Evolutionary conservation across 495 filamentous ascomycete genomes (phyloP).

Genomic region (Aspergillus coremiiformis): DNA sequence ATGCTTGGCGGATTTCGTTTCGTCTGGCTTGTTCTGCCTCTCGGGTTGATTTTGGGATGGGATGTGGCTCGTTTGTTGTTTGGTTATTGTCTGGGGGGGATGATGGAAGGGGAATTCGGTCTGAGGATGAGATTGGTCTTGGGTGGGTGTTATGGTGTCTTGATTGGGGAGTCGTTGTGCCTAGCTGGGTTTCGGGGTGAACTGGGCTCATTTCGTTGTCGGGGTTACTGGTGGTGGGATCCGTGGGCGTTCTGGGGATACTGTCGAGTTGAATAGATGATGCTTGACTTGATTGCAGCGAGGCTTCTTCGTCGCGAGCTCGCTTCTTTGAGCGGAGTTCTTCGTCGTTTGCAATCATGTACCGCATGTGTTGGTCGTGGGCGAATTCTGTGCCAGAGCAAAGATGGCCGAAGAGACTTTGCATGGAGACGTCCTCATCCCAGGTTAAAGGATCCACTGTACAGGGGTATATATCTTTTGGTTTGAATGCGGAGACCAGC

Average conservation of each 20-base stretch:
- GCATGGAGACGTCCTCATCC: conserved; percentile 55
- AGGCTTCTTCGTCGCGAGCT: conserved; percentile 18
- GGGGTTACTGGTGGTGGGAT: not conserved
- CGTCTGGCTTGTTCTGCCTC: conserved; percentile 13
- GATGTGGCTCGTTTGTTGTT: not conserved
- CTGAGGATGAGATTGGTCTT: not conserved
- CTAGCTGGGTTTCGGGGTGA: not conserved
- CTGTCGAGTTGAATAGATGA: conserved; percentile 11
- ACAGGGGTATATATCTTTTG: conserved; percentile 76
- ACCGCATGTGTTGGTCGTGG: conserved; percentile 59
- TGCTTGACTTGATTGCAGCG: conserved; percentile 20
- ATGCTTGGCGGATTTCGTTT: conserved; percentile 22
- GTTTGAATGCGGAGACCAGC: conserved; percentile 60
- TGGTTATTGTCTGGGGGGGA: conserved; percentile 1
- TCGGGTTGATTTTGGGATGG: not conserved
- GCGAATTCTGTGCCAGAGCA: conserved; percentile 54
- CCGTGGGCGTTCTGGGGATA: not conserved
- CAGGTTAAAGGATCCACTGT: conserved; percentile 61
- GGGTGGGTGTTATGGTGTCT: not conserved
- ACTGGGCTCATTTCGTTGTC: not conserved
- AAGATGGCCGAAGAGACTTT: conserved; percentile 60
- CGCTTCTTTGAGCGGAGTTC: conserved; percentile 20
- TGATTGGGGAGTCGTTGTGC: not conserved
- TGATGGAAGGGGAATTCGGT: conserved; percentile 3
- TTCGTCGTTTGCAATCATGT: conserved; percentile 15